Percentiles rank a stretch among this genome's conserved stretches.
phyloP scores from a whole-genome alignment of 768 basidiomycete genomes.

The Suillus luteus region DNA sequence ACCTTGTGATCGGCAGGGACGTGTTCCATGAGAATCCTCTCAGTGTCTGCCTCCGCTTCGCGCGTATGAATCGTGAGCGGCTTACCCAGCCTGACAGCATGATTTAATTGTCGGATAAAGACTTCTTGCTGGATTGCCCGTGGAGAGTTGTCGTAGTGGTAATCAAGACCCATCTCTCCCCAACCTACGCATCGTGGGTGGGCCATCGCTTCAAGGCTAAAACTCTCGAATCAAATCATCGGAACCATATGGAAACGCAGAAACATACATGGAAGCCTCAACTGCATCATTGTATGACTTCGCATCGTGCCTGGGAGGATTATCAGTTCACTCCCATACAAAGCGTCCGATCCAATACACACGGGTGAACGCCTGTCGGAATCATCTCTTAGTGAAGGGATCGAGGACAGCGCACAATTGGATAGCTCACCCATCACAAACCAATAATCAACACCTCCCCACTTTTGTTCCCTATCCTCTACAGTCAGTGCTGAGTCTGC shows the following conservation, averaged over 20 bases:
- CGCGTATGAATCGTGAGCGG: constrained; percentile 86
- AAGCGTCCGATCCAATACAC: constrained; percentile 27
- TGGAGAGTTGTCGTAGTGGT: constrained; percentile 80
- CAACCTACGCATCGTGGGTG: constrained; percentile 85
- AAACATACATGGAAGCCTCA: constrained; percentile 65
- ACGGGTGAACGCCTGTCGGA: constrained; percentile 72
- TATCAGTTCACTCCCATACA: constrained; percentile 1
- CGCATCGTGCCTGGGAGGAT: constrained; percentile 61
- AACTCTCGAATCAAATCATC: not conserved
- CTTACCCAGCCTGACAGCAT: constrained; percentile 69
- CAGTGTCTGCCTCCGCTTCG: constrained; percentile 83
- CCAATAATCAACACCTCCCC: constrained; percentile 77
- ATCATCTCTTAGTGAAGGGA: constrained; percentile 6
- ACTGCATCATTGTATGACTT: constrained; percentile 65
- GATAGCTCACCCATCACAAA: constrained; percentile 71
- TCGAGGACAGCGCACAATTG: not conserved
- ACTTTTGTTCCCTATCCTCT: constrained; percentile 49
- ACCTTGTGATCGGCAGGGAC: constrained; percentile 74
- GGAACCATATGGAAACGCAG: not conserved
- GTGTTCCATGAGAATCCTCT: constrained; percentile 72
- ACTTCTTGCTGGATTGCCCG: constrained; percentile 66
- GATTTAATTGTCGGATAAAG: constrained; percentile 66
- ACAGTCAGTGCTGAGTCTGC: constrained; percentile 67
- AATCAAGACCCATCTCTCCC: constrained; percentile 89
- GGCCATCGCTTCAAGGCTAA: constrained; percentile 69